Evolutionary conservation across 495 filamentous ascomycete species (phyloP).

Genomic region (Lasiosphaeria miniovina): DNA sequence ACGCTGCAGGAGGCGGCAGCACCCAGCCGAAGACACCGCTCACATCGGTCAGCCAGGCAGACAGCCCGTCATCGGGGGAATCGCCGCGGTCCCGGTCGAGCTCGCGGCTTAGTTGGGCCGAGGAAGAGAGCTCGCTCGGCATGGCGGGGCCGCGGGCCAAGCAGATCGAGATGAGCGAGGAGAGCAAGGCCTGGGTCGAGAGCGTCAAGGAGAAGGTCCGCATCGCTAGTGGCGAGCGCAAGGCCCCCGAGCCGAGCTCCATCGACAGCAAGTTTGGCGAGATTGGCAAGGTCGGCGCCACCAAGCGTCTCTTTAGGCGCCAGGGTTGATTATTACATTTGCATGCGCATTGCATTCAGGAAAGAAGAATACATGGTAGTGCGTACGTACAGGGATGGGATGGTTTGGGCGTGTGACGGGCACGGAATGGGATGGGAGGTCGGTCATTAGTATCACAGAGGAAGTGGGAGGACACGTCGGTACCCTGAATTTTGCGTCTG

Average conservation of each 20-base stretch:
- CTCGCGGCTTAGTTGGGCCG: conserved; percentile 49
- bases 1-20: conserved; percentile 9
- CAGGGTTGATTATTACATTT: conserved; percentile 5
- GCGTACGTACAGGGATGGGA: not conserved
- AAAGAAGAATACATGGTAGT: not conserved
- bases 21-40: conserved; percentile 38
- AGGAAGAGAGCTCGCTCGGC: conserved; percentile 56
- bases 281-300: conserved; percentile 54
- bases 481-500: too few species aligned
- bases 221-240: conserved; percentile 49
- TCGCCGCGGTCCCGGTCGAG: conserved; percentile 42
- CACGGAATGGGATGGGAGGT: too few species aligned
- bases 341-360: not conserved
- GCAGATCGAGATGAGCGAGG: conserved; percentile 56
- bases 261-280: conserved; percentile 48
- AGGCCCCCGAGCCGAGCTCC: conserved; percentile 9
- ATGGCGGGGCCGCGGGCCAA: conserved; percentile 61
- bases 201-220: conserved; percentile 66
- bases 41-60: not conserved
- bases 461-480: too few species aligned
- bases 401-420: too few species aligned
- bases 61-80: conserved; percentile 28
- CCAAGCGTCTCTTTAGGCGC: conserved; percentile 52
- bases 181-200: conserved; percentile 69
- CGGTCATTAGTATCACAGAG: too few species aligned